Conservation (phyloP, 805 yeast genomes). For the Ogataea angusta region DNA sequence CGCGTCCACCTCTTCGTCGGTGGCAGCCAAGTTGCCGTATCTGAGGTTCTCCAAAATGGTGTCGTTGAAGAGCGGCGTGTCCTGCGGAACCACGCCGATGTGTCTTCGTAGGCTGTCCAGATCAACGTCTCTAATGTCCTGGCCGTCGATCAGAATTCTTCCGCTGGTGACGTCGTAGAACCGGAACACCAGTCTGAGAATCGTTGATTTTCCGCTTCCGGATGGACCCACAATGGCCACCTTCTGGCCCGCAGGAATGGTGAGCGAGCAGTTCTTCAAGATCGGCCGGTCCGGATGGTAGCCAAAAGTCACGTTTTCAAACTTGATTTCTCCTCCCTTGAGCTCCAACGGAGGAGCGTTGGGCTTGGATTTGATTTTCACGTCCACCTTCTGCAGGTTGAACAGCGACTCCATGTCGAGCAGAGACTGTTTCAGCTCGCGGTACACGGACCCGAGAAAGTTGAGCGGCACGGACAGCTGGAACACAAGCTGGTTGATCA, state of each 20-base stretch:
- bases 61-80: slow-evolving; percentile 92
- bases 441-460: slow-evolving; percentile 90
- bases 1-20: slow-evolving; percentile 63
- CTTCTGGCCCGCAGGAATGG: slow-evolving; percentile 85
- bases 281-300: slow-evolving; percentile 89
- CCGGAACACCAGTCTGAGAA: slow-evolving; percentile 77
- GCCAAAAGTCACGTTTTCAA: slow-evolving; percentile 91
- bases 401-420: slow-evolving; percentile 95
- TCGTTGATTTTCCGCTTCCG: slow-evolving; percentile 93
- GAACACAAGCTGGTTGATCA: slow-evolving; percentile 93
- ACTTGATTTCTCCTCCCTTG: slow-evolving; percentile 71
- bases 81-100: slow-evolving; percentile 96
- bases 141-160: slow-evolving; percentile 80
- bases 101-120: slow-evolving; percentile 68
- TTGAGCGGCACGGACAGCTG: slow-evolving; percentile 93
- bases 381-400: slow-evolving; percentile 72
- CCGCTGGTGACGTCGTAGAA: slow-evolving; percentile 85
- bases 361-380: slow-evolving; percentile 60
- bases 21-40: slow-evolving; percentile 75
- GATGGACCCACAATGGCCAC: slow-evolving; percentile 96
- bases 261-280: slow-evolving; percentile 72
- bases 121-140: slow-evolving; percentile 73
- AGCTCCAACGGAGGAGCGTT: slow-evolving; percentile 61
- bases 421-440: slow-evolving; percentile 89
- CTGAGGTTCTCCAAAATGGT: slow-evolving; percentile 82